Conservation (phyloP, 192 early-diverging fungal genomes). For the Coemansia sp. region DNA sequence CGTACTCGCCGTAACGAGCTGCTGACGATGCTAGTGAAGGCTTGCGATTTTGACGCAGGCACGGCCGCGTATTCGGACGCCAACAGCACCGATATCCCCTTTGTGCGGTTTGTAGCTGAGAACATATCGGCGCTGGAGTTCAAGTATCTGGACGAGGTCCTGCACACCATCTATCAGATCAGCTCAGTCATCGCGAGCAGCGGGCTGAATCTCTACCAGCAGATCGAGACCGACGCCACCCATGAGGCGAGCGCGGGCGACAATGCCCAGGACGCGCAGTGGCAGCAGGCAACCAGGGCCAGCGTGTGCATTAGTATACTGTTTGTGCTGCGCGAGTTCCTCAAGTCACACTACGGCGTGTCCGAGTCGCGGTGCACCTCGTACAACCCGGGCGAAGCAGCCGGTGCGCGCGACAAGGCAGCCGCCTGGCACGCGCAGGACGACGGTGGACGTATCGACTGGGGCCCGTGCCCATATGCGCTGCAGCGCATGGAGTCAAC, state of each 20-base stretch:
- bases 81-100: slow-evolving; percentile 53
- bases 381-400: slow-evolving; percentile 51
- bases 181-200: slow-evolving; percentile 69
- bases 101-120: slow-evolving; percentile 76
- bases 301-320: slow-evolving; percentile 63
- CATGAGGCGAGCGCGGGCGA: not conserved
- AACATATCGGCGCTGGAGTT: slow-evolving; percentile 77
- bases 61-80: not conserved
- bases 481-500: slow-evolving; percentile 32
- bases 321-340: slow-evolving; percentile 59
- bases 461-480: slow-evolving; percentile 35
- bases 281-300: slow-evolving; percentile 44
- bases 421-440: slow-evolving; percentile 45
- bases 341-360: slow-evolving; percentile 57
- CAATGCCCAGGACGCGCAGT: not conserved
- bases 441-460: slow-evolving; percentile 34
- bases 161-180: slow-evolving; percentile 68
- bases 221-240: slow-evolving; percentile 32
- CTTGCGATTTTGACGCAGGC: slow-evolving; percentile 59
- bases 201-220: slow-evolving; percentile 58
- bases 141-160: slow-evolving; percentile 75
- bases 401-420: slow-evolving; percentile 55
- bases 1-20: slow-evolving; percentile 69
- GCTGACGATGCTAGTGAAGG: slow-evolving; percentile 61
- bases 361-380: slow-evolving; percentile 51